Evolutionary conservation across 2,329 filamentous ascomycete genomes (phyloP), one percentile per base, ranked within the genome.

Genomic region (Didymella arachidicola): DNA sequence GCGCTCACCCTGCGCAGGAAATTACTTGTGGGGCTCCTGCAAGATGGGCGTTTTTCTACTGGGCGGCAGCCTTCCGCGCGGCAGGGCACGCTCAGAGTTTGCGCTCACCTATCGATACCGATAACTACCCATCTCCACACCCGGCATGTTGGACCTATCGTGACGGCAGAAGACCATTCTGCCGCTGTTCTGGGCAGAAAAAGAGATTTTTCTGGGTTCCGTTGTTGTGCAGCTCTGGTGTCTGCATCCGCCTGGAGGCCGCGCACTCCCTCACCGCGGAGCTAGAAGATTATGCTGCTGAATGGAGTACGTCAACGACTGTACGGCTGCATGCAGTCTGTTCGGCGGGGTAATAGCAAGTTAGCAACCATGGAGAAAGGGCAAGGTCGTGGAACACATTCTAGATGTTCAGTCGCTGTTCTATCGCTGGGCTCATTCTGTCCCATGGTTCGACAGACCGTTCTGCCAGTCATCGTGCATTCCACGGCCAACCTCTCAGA

Each of bases 61-160:
- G 69, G 65, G 56, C 57, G 41, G 49, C 38, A 48, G 45, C 30
- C 52, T 66, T 62, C 67, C 64, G 64, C 67, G 62, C 65, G 67
- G 63, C 66, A 69, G 62, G 49, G 61, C 41, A 61, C 53, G 56
- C 59, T 57, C 59, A 57, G 63, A 63, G 45, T 68, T 67, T 69
- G 61, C 61, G 50, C 59, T 68, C 46, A 70, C 71, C 67, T 73
- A 74, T 74, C 73, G 70, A 73, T 73, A 71, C 54, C 71, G 68
- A 73, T 72, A 68, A 48, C 66, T 67, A 64, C 55, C 69, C 71
- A 58, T 69, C 66, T 61, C 68, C 68, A 66, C 66, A 65, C 26
- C 57, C 65, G 48, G 54, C 44, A 41, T 30, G 34, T 59, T 59
- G 58, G 51, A 36, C 67, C 67, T 65, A 62, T 67, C 59, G 58